Conservation (phyloP, 305 asterid species). For the Fraxinus paxiana region DNA sequence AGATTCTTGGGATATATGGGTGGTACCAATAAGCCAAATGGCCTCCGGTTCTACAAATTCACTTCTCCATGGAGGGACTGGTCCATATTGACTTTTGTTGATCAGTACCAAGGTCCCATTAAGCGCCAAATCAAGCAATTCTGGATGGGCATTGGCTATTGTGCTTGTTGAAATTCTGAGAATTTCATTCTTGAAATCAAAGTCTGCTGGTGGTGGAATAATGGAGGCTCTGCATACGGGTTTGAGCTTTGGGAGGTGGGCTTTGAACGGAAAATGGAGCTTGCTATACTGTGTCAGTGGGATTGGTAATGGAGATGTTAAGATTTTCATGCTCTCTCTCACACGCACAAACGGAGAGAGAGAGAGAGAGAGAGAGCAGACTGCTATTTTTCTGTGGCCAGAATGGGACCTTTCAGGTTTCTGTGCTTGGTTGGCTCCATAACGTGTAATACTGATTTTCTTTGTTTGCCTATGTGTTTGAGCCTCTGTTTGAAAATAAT, state of each 20-base stretch:
- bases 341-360: neutral
- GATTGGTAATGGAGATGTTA: conserved; percentile 36
- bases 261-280: conserved; percentile 14
- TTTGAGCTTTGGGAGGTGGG: conserved; percentile 1
- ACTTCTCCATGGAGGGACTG: conserved; percentile 82
- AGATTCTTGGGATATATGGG: conserved; percentile 61
- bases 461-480: neutral
- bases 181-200: conserved; percentile 49
- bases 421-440: neutral
- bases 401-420: too few relatives aligned
- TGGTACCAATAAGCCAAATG: conserved; percentile 82
- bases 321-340: conserved; percentile 35
- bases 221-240: conserved; percentile 28
- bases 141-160: conserved; percentile 54
- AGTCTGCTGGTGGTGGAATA: conserved; percentile 64
- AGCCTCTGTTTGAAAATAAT: neutral
- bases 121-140: conserved; percentile 65
- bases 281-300: conserved; percentile 10
- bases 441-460: neutral
- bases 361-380: neutral
- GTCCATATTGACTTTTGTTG: conserved; percentile 58
- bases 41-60: conserved; percentile 82
- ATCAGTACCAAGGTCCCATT: conserved; percentile 63
- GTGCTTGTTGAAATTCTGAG: neutral
- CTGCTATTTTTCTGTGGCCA: neutral